phyloP scores from a whole-genome alignment of 495 filamentous ascomycete species.

The Talaromyces adpressus region DNA sequence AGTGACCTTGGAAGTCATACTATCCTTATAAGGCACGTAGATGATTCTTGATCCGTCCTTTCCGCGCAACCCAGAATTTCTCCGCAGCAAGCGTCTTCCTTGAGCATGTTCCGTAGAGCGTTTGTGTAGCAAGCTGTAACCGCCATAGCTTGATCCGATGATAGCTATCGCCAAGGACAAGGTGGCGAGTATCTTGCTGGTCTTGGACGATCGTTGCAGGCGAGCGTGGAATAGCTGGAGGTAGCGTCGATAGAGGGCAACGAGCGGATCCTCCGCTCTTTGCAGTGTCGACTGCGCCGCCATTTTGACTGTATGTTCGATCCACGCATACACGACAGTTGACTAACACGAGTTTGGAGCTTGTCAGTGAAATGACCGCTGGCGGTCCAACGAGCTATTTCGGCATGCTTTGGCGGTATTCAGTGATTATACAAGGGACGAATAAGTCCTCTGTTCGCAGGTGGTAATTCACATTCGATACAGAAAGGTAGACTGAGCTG shows the following conservation, averaged over 20 bases:
- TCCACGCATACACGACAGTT: background rate
- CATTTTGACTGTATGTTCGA: slow-evolving; percentile 41
- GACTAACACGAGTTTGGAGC: background rate
- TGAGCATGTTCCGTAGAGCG: slow-evolving; percentile 69
- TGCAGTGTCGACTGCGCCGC: slow-evolving; percentile 82
- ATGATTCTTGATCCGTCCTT: slow-evolving; percentile 93
- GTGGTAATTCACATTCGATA: background rate
- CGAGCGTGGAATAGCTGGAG: slow-evolving; percentile 51
- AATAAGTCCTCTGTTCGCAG: background rate
- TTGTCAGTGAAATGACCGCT: background rate
- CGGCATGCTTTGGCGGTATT: background rate
- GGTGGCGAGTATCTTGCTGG: slow-evolving; percentile 65
- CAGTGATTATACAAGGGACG: background rate
- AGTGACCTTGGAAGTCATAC: slow-evolving; percentile 76
- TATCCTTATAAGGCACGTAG: slow-evolving; percentile 84
- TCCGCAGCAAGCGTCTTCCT: slow-evolving; percentile 69
- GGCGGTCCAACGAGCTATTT: background rate
- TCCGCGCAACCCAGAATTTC: slow-evolving; percentile 85
- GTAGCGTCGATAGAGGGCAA: slow-evolving; percentile 62
- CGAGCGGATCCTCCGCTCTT: slow-evolving; percentile 60
- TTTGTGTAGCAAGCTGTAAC: slow-evolving; percentile 62
- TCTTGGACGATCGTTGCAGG: slow-evolving; percentile 54
- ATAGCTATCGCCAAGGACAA: slow-evolving; percentile 69
- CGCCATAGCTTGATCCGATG: slow-evolving; percentile 66
- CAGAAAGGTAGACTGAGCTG: background rate